These are phyloP conservation scores for Hypoxylon sp. DNA, from an alignment of 2,329 filamentous ascomycete genomes.

Conservation along the genomic window DNA sequence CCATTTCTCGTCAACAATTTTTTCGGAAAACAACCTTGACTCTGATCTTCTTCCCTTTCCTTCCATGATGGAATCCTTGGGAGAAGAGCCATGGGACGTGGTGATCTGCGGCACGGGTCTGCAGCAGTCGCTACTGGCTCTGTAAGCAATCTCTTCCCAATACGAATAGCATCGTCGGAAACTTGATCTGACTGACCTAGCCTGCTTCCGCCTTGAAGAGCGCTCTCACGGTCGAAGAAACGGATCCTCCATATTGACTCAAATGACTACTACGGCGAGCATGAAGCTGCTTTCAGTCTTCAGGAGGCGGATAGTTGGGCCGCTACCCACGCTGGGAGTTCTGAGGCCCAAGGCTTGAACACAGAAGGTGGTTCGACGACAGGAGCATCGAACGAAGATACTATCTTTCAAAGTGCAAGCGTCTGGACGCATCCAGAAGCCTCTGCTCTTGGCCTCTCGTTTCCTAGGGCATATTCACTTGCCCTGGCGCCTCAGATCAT, in stretches of 20 bases:
- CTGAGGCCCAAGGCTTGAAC: constrained; percentile 16
- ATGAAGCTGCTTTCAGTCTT: constrained; percentile 87
- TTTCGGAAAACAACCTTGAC: constrained; percentile 23
- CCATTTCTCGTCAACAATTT: constrained; percentile 45
- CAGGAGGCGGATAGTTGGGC: constrained; percentile 86
- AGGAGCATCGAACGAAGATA: constrained; percentile 9
- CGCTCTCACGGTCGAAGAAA: constrained; percentile 91
- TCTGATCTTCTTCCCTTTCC: constrained; percentile 30
- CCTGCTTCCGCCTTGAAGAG: constrained; percentile 69
- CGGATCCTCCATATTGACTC: constrained; percentile 91
- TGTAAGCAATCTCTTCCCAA: constrained; percentile 67
- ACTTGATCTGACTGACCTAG: constrained; percentile 80
- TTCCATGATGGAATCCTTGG: constrained; percentile 77
- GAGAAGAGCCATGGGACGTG: constrained; percentile 83
- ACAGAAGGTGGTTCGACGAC: constrained; percentile 6
- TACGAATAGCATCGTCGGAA: constrained; percentile 31
- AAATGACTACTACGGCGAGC: constrained; percentile 89
- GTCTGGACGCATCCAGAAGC: constrained; percentile 57
- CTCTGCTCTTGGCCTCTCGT: constrained; percentile 63
- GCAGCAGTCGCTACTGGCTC: constrained; percentile 82
- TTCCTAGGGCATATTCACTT: constrained; percentile 83
- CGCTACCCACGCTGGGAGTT: constrained; percentile 54
- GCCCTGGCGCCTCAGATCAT: constrained; percentile 89
- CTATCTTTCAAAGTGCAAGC: constrained; percentile 57
- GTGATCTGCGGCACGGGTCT: constrained; percentile 84